Conservation (phyloP, 1,284 basidiomycete genomes). For the Cystobasidiaceae sp. region DNA sequence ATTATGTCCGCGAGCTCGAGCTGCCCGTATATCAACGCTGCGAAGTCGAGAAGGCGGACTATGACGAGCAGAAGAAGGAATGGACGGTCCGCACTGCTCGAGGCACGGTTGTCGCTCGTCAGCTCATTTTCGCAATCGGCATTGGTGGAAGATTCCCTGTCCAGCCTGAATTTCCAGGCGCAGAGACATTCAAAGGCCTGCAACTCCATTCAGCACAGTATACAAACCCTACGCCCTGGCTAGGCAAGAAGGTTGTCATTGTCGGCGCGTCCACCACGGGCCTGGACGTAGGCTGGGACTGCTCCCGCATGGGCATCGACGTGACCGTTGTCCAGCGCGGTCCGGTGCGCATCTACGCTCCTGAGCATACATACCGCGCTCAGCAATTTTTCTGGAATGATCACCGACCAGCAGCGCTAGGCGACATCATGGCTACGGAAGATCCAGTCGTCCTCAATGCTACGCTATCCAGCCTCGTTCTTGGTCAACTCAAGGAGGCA, state of each 20-base stretch:
- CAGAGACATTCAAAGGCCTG: conserved; percentile 10
- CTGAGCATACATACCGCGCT: neutral
- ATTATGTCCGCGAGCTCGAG: conserved; percentile 9
- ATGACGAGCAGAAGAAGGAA: neutral
- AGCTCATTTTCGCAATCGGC: conserved; percentile 21
- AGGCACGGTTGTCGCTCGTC: conserved; percentile 5
- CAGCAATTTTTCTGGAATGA: conserved; percentile 19
- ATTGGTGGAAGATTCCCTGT: conserved; percentile 1
- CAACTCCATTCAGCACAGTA: conserved; percentile 9
- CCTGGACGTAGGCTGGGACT: conserved; percentile 13
- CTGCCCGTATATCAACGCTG: conserved; percentile 14
- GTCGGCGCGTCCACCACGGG: conserved; percentile 19
- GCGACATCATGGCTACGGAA: conserved; percentile 23
- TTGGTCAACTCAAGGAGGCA: conserved; percentile 1
- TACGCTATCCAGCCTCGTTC: neutral
- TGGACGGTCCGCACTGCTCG: conserved; percentile 8
- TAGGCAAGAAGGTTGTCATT: conserved; percentile 14
- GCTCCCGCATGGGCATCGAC: neutral
- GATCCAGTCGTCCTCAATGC: conserved; percentile 9
- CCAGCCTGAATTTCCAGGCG: conserved; percentile 3
- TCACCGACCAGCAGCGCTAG: neutral
- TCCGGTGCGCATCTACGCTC: conserved; percentile 10
- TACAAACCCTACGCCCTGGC: conserved; percentile 10
- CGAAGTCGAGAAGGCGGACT: neutral
- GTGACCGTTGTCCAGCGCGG: conserved; percentile 20